phyloP scores from a whole-genome alignment of 768 basidiomycete genomes.

The Lactifluus hygrophoroides region DNA sequence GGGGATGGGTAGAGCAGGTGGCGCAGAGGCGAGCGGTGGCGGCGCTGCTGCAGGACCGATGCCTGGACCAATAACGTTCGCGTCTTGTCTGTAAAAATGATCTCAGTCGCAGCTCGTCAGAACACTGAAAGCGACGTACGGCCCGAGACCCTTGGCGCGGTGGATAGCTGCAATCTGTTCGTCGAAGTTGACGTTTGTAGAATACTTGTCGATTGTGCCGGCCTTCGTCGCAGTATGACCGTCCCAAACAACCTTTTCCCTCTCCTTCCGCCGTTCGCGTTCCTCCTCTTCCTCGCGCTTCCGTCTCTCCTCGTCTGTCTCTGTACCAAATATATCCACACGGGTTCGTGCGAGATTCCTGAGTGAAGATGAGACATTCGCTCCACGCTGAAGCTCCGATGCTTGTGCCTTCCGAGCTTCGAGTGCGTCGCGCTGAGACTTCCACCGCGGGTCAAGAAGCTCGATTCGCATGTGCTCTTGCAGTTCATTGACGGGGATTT shows the following conservation, averaged over 20 bases:
- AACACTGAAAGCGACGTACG: constrained; percentile 41
- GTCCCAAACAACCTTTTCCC: constrained; percentile 97
- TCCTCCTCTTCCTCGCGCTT: constrained; percentile 85
- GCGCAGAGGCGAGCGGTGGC: constrained; percentile 51
- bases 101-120: constrained; percentile 12
- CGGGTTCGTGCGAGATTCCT: constrained; percentile 91
- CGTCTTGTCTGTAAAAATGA: constrained; percentile 47
- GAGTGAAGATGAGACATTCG: constrained; percentile 90
- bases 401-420: constrained; percentile 88
- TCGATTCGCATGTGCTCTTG: constrained; percentile 99
- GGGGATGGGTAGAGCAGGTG: constrained; percentile 65
- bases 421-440: constrained; percentile 82
- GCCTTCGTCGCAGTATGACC: constrained; percentile 95
- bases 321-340: constrained; percentile 94
- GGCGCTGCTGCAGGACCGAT: constrained; percentile 77
- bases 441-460: constrained; percentile 95
- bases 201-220: constrained; percentile 87
- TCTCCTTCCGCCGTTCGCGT: constrained; percentile 69
- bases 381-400: constrained; percentile 80
- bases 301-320: constrained; percentile 84
- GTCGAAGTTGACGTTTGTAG: constrained; percentile 88
- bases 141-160: constrained; percentile 82
- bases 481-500: constrained; percentile 91
- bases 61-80: constrained; percentile 76
- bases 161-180: constrained; percentile 98